Percentiles rank a stretch among this genome's conserved stretches.
Conservation (phyloP, 805 yeast genomes). For the Myxozyma sirexii region DNA sequence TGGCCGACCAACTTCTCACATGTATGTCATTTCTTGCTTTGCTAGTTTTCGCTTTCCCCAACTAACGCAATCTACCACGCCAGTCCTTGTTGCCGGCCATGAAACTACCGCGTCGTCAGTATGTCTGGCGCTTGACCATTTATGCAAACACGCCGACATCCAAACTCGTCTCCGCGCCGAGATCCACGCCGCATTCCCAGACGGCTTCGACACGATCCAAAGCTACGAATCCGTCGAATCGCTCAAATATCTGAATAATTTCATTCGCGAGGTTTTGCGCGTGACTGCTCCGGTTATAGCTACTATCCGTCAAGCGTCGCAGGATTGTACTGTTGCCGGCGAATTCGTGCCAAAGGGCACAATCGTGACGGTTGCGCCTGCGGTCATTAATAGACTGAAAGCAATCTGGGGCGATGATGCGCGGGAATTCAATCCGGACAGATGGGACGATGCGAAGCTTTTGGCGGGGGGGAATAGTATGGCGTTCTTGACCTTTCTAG, state of each 20-base stretch:
- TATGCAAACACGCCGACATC: conserved; percentile 17
- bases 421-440: conserved; percentile 25
- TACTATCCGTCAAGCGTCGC: conserved; percentile 21
- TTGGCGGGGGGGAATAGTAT: conserved; percentile 9
- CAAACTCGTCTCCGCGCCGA: conserved; percentile 26
- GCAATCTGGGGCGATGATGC: conserved; percentile 32
- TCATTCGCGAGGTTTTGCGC: conserved; percentile 25
- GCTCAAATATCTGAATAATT: conserved; percentile 17
- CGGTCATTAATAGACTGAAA: conserved; percentile 7
- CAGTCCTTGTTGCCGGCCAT: conserved; percentile 22
- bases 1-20: conserved; percentile 27
- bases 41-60: not conserved
- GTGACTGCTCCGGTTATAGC: conserved; percentile 24
- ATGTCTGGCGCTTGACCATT: conserved; percentile 9
- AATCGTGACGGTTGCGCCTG: conserved; percentile 1
- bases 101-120: conserved; percentile 30
- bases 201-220: conserved; percentile 9
- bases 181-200: conserved; percentile 17
- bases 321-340: conserved; percentile 16
- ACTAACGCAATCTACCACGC: not conserved
- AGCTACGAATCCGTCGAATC: conserved; percentile 25
- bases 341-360: conserved; percentile 28
- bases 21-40: conserved; percentile 12
- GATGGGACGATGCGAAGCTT: conserved; percentile 25
- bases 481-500: conserved; percentile 25